phyloP scores from a whole-genome alignment of 805 yeast species.

The Grigorovia yakushimaensis region DNA sequence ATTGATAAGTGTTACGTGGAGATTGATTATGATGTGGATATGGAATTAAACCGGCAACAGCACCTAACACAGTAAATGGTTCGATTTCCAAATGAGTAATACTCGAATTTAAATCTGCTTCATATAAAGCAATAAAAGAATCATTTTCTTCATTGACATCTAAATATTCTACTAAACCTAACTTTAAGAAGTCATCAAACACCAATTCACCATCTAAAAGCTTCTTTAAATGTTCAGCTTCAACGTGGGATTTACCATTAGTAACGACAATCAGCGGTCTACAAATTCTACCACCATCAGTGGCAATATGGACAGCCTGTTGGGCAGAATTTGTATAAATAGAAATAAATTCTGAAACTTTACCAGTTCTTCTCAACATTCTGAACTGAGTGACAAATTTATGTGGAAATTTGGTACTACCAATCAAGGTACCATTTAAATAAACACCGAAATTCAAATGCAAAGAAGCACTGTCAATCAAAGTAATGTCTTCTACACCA shows the following conservation, averaged over 20 bases:
- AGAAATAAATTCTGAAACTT: constrained; percentile 81
- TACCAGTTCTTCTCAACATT: constrained; percentile 70
- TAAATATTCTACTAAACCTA: constrained; percentile 86
- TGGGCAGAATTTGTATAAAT: constrained; percentile 87
- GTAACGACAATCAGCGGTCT: constrained; percentile 88
- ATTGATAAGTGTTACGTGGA: constrained; percentile 97
- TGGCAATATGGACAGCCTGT: constrained; percentile 89
- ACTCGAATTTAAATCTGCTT: constrained; percentile 43
- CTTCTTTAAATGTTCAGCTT: constrained; percentile 54
- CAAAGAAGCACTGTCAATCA: constrained; percentile 72
- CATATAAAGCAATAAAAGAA: constrained; percentile 84
- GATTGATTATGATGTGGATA: constrained; percentile 99
- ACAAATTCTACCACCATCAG: constrained; percentile 98
- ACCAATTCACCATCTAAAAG: constrained; percentile 61
- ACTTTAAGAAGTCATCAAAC: constrained; percentile 82
- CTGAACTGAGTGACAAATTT: constrained; percentile 75
- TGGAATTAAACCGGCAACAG: constrained; percentile 97
- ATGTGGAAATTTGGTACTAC: constrained; percentile 80
- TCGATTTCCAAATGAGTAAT: constrained; percentile 92
- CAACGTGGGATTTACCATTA: constrained; percentile 59
- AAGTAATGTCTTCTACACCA: constrained; percentile 82
- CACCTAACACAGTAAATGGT: constrained; percentile 96
- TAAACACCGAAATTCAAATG: constrained; percentile 79
- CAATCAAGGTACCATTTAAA: constrained; percentile 89
- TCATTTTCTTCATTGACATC: constrained; percentile 98